These are phyloP conservation scores for Scutellaria barbata DNA, from an alignment of 257 asterid species.

Conservation along the genomic window DNA sequence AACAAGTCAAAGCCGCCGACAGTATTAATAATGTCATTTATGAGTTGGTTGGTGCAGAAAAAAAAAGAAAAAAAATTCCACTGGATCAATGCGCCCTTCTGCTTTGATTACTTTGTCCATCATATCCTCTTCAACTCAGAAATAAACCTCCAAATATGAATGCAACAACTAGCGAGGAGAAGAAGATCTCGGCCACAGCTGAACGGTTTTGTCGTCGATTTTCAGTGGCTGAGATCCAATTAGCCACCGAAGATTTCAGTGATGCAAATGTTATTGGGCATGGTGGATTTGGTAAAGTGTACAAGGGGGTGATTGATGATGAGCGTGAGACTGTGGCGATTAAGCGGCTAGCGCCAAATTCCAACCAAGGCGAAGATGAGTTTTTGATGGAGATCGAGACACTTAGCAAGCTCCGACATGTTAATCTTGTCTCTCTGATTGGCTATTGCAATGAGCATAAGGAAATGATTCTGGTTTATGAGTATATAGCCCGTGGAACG, in stretches of 20 bases:
- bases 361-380: slow-evolving; percentile 4
- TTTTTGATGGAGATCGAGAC: slow-evolving; percentile 13
- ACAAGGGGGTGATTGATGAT: background rate
- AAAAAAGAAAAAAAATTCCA: too few relatives aligned
- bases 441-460: too few relatives aligned
- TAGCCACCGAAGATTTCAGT: slow-evolving; percentile 11
- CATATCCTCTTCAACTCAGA: too few relatives aligned
- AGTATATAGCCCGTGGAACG: too few relatives aligned
- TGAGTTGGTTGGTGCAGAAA: too few relatives aligned
- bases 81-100: too few relatives aligned
- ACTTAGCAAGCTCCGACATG: background rate
- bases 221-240: background rate
- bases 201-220: background rate
- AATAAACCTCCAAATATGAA: background rate
- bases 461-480: too few relatives aligned
- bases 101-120: too few relatives aligned
- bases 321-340: background rate
- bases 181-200: background rate
- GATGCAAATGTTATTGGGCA: background rate
- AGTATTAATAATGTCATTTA: too few relatives aligned
- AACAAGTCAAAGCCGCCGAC: too few relatives aligned
- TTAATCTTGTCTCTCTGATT: background rate
- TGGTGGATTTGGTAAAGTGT: slow-evolving; percentile 20
- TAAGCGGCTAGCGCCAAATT: background rate
- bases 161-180: background rate